A percentile compares a stretch with the other conserved stretches of the same genome.
Evolutionary conservation across 129 eudicot genomes (phyloP).

Genomic region (Gnaphalium uliginosum): DNA sequence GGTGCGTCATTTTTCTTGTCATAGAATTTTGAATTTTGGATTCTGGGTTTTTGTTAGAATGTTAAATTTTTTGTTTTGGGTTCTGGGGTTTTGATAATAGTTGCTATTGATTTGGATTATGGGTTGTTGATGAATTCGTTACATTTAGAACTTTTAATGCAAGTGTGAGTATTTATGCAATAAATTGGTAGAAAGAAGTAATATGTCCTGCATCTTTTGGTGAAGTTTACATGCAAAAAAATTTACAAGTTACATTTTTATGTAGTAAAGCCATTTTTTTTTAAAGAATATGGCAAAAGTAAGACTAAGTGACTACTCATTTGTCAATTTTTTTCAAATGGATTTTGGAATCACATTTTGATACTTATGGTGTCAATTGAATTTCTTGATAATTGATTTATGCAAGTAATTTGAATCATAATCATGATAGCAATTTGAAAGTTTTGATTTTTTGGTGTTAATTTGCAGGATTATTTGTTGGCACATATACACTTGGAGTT

Average conservation of each 20-base stretch:
- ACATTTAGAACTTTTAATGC: not conserved
- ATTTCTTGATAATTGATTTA: too few relatives aligned
- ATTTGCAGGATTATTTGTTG: slow-evolving; percentile 38
- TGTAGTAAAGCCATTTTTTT: too few relatives aligned
- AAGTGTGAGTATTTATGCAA: too few relatives aligned
- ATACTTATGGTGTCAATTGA: not conserved
- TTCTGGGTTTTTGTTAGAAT: not conserved
- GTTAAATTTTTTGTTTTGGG: not conserved
- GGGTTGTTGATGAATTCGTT: not conserved
- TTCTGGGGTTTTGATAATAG: slow-evolving; percentile 1
- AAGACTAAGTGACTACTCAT: not conserved
- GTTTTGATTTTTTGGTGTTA: not conserved
- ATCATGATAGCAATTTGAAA: not conserved
- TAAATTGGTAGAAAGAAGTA: too few relatives aligned
- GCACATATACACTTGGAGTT: slow-evolving; percentile 49
- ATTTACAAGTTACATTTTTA: too few relatives aligned
- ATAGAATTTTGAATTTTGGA: not conserved
- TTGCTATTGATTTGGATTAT: not conserved
- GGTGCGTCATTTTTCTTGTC: not conserved
- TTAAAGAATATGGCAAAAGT: not conserved
- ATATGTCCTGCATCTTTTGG: too few relatives aligned
- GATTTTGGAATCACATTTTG: not conserved
- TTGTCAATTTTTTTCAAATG: not conserved
- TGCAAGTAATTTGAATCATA: too few relatives aligned
- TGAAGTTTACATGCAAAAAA: too few relatives aligned